phyloP scores from a whole-genome alignment of 768 basidiomycete species.

The Wakefieldia striispora region DNA sequence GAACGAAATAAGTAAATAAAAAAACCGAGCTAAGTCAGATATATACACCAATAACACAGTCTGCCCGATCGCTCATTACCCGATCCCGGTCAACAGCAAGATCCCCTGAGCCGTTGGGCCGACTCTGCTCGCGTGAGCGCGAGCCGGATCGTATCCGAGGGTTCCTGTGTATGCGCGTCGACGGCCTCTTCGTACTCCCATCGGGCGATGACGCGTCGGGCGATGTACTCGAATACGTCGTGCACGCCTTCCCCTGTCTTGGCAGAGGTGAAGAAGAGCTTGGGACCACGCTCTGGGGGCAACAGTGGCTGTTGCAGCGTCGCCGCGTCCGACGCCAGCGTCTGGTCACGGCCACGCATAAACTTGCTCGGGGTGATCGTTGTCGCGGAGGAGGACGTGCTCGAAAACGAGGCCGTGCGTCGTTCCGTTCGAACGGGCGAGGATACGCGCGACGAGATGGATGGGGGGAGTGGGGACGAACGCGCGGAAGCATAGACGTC shows the following conservation, averaged over 20 bases:
- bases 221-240: conserved; percentile 79
- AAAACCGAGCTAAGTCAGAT: background rate
- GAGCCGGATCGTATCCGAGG: conserved; percentile 38
- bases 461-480: conserved; percentile 50
- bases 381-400: conserved; percentile 38
- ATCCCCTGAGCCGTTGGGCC: conserved; percentile 3
- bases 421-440: conserved; percentile 28
- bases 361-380: conserved; percentile 65
- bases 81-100: conserved; percentile 18
- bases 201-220: conserved; percentile 52
- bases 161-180: conserved; percentile 43
- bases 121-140: conserved; percentile 18
- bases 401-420: conserved; percentile 39
- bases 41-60: conserved; percentile 25
- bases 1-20: too few species aligned
- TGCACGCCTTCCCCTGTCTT: conserved; percentile 72
- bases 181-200: conserved; percentile 68
- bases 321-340: conserved; percentile 14
- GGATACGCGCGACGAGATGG: conserved; percentile 27
- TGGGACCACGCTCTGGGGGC: conserved; percentile 51
- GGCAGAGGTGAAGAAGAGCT: conserved; percentile 73
- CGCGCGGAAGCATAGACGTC: conserved; percentile 61
- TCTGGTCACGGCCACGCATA: conserved; percentile 31
- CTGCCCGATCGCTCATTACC: background rate
- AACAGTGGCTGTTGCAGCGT: conserved; percentile 6